Conservation (phyloP, 305 asterid species). For the Coffea humblotiana region DNA sequence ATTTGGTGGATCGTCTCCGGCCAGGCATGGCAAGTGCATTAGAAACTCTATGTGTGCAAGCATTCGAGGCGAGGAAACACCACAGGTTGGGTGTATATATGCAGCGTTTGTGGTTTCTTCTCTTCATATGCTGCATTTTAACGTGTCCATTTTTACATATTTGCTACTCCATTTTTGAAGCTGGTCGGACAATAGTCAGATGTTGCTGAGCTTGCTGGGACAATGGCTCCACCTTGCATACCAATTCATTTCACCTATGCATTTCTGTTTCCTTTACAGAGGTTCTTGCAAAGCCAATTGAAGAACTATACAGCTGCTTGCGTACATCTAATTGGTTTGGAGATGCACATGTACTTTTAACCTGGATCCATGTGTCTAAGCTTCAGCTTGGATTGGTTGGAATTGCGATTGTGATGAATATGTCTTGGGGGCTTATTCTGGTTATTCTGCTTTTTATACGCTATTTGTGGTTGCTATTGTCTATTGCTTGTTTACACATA, state of each 20-base stretch:
- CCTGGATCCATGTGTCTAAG: constrained; percentile 55
- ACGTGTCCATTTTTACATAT: constrained; percentile 53
- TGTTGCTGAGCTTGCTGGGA: constrained; percentile 69
- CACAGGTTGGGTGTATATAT: constrained; percentile 75
- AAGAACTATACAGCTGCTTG: constrained; percentile 61
- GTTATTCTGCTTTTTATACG: constrained; percentile 34
- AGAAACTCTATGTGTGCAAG: constrained; percentile 90
- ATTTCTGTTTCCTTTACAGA: constrained; percentile 60
- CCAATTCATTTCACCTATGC: constrained; percentile 78
- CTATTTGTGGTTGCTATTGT: constrained; percentile 68
- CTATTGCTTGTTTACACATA: constrained; percentile 36
- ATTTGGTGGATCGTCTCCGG: constrained; percentile 21
- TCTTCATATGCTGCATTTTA: constrained; percentile 34
- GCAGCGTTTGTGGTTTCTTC: constrained; percentile 80
- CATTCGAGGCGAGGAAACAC: constrained; percentile 72
- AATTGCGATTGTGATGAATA: constrained; percentile 39
- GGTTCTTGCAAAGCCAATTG: constrained; percentile 80
- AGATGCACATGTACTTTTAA: constrained; percentile 48
- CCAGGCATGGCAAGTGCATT: constrained; percentile 91
- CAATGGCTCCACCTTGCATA: constrained; percentile 50
- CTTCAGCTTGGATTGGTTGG: constrained; percentile 54
- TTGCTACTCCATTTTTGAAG: constrained; percentile 60
- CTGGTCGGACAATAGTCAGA: constrained; percentile 67
- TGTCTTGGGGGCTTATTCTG: constrained; percentile 62
- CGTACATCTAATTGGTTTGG: constrained; percentile 38